phyloP scores from a whole-genome alignment of 192 early-diverging fungal species.

The Gamsiella multidivaricata region DNA sequence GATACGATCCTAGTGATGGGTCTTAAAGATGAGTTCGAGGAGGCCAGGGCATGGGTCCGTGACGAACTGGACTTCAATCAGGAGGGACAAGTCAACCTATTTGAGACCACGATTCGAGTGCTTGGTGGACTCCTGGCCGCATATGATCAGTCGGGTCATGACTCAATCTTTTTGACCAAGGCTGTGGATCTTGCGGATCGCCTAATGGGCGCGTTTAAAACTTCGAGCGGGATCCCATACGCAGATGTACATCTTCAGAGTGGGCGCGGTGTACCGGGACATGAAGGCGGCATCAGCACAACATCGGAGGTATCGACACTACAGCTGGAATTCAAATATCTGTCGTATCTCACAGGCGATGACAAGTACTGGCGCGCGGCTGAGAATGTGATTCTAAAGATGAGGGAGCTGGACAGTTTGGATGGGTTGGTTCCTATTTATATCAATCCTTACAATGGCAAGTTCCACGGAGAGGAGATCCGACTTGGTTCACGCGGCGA shows the following conservation, averaged over 20 bases:
- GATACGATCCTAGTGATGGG: conserved; percentile 88
- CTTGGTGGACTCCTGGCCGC: conserved; percentile 87
- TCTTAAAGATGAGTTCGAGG: conserved; percentile 75
- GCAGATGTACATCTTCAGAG: conserved; percentile 66
- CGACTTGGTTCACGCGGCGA: conserved; percentile 86
- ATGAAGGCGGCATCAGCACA: conserved; percentile 61
- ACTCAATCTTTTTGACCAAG: conserved; percentile 72
- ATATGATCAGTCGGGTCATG: conserved; percentile 78
- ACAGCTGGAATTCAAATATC: conserved; percentile 89
- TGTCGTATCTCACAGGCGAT: conserved; percentile 80
- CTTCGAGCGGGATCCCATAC: conserved; percentile 74
- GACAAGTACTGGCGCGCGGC: conserved; percentile 78
- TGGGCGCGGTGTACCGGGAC: conserved; percentile 61
- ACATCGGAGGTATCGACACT: conserved; percentile 87
- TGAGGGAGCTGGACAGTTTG: conserved; percentile 60
- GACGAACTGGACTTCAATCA: conserved; percentile 73
- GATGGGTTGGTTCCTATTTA: conserved; percentile 85
- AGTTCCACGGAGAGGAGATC: conserved; percentile 68
- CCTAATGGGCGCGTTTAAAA: conserved; percentile 77
- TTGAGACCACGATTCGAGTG: conserved; percentile 90
- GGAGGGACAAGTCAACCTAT: conserved; percentile 75
- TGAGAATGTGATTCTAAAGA: conserved; percentile 69
- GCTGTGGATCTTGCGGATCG: conserved; percentile 81
- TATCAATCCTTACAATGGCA: conserved; percentile 68
- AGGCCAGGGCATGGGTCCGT: conserved; percentile 73